Evolutionary conservation across 257 asterid species (phyloP).

Genomic region (Solanum sitiens): DNA sequence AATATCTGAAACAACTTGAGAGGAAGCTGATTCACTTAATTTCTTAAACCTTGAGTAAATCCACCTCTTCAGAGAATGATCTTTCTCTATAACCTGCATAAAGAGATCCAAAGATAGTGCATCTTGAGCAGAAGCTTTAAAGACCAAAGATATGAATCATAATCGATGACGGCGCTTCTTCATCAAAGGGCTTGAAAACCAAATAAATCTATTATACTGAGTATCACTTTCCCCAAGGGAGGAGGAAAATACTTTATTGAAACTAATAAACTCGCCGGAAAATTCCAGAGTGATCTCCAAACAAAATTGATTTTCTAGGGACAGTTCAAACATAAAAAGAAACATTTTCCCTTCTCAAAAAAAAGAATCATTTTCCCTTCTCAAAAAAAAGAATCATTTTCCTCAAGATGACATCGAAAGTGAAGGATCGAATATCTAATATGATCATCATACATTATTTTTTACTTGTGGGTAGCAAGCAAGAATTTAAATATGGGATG

Average conservation of each 20-base stretch:
- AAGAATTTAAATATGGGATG: not conserved
- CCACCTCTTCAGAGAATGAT: slow-evolving; percentile 41
- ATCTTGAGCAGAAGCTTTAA: slow-evolving; percentile 12
- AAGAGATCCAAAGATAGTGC: slow-evolving; percentile 7
- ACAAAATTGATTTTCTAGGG: not conserved
- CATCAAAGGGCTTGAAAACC: not conserved
- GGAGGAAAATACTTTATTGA: not conserved
- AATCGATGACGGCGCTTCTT: not conserved
- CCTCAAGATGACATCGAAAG: not conserved
- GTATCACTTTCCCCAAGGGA: not conserved
- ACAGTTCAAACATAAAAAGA: not conserved
- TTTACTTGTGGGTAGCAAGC: not conserved
- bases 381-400: not conserved
- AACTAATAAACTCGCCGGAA: not conserved
- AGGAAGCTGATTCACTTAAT: slow-evolving; percentile 52
- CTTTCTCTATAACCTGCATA: slow-evolving; percentile 67
- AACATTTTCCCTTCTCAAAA: not conserved
- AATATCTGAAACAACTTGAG: slow-evolving; percentile 53
- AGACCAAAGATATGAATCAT: not conserved
- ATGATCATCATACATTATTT: not conserved
- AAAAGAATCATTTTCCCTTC: not conserved
- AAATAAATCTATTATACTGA: not conserved
- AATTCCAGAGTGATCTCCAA: not conserved
- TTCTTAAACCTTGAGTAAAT: slow-evolving; percentile 57
- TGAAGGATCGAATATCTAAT: not conserved